A percentile compares a stretch with the other conserved stretches of the same genome.
Conservation (phyloP, 495 filamentous ascomycete species). For the Entonaema liquescens region DNA sequence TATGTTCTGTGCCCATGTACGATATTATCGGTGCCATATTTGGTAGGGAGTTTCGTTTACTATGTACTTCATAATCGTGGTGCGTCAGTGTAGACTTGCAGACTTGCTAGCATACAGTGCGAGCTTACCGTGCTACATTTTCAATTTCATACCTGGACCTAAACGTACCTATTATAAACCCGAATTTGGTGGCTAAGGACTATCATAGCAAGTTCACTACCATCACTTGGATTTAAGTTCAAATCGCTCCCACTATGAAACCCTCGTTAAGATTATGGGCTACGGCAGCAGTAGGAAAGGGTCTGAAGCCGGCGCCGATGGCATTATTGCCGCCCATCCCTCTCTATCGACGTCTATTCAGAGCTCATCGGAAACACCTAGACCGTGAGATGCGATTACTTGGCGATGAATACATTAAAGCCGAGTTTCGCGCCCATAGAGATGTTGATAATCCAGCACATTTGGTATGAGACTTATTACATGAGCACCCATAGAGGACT, state of each 20-base stretch:
- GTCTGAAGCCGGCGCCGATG: conserved; percentile 65
- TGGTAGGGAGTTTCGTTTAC: no score
- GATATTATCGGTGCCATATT: no score
- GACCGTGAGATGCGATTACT: conserved; percentile 77
- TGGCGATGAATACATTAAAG: conserved; percentile 90
- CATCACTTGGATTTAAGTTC: conserved; percentile 1
- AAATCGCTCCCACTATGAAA: conserved; percentile 39
- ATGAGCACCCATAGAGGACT: not conserved
- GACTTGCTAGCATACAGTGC: no score
- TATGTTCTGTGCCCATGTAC: no score
- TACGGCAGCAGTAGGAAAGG: conserved; percentile 42
- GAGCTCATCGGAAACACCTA: conserved; percentile 83
- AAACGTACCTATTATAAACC: not conserved
- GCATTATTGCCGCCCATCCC: conserved; percentile 91
- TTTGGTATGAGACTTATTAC: conserved; percentile 66
- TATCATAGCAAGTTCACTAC: not conserved
- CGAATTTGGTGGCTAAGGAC: not conserved
- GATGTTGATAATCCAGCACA: conserved; percentile 90
- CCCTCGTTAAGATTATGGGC: conserved; percentile 43
- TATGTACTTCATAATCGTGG: no score
- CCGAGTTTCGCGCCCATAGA: conserved; percentile 84
- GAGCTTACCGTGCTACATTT: no score
- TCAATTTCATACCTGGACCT: no score
- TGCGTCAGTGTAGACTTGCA: no score
- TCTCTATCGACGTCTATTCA: conserved; percentile 85